Base-by-base conservation (phyloP, 108 stramenopile species). In the Cyclostephanos invisitatus region DNA sequence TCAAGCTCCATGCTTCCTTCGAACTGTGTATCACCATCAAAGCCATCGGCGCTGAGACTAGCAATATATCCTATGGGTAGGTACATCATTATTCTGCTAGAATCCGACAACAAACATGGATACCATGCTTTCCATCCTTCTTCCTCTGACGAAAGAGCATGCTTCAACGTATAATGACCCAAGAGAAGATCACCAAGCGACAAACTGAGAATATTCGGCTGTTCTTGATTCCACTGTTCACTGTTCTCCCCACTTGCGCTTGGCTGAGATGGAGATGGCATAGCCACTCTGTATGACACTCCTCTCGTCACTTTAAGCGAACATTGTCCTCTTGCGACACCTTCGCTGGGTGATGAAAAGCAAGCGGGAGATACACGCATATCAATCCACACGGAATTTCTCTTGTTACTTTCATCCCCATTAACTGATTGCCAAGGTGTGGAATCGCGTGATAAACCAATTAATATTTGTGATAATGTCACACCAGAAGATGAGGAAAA, bases 31-130 rank as follows among this genome's bases (percentile, higher is more conserved):
- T 36, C 32, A 10, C 24, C 40, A 54, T 47, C 61, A 54, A 44
- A 51, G 24, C 62, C n/a, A 64, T 25, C 35, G 1, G 48, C 28
- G 40, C 28, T 67, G 18, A 57, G 11, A 12, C 17, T 46, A 48
- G 57, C 55, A 58, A 61, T n/a, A 20, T 64, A 68, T 32, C 64
- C 64, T 35, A 22, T 58, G 37, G 78, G 78, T 12, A 68, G 24
- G 37, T 63, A 50, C 57, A 80, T 40, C 28, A 60, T 22, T 27
- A 80, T 38, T 58, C 44, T 68, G 58, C 78, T 80, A 36, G 78
- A 80, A 64, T 80, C 72, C n/a, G 78, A 80, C 38, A 80, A 47
- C 47, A 72, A 72, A 27, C 78, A 80, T 14, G 78, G 78, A 57
- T 80, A 64, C 78, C 78, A 80, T 56, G 72, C 78, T 53, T 68